Evolutionary conservation across 495 filamentous ascomycete species (phyloP).

Genomic region (Neurospora sp.): DNA sequence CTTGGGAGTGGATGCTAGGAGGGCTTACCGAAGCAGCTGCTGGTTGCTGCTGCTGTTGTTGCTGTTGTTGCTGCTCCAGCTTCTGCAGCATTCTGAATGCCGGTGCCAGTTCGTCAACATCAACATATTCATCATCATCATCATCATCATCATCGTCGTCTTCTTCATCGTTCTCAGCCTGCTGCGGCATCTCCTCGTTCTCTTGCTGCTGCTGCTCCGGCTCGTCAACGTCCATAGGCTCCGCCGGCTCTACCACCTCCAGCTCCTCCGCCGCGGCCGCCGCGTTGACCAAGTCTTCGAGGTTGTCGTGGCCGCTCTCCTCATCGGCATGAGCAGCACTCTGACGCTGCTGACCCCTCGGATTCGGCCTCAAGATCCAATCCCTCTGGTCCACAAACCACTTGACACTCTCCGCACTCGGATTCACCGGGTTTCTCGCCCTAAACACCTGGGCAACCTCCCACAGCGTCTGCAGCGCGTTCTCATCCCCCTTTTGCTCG

Average conservation of each 20-base stretch:
- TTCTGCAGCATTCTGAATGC: not conserved
- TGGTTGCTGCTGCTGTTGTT: not conserved
- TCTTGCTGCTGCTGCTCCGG: not conserved
- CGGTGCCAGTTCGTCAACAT: not conserved
- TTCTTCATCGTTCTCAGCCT: not conserved
- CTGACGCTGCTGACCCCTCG: too few species aligned
- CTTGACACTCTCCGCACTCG: not conserved
- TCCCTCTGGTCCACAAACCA: conserved; percentile 3
- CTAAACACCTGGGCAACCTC: conserved; percentile 7
- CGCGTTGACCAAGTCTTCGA: not conserved
- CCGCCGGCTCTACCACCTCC: not conserved
- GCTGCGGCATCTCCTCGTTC: not conserved
- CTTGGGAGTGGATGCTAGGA: not conserved
- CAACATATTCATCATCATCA: not conserved
- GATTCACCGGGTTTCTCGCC: not conserved
- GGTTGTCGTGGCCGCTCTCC: not conserved
- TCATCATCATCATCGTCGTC: not conserved
- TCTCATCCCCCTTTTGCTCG: not conserved
- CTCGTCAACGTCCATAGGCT: not conserved
- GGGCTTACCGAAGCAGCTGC: not conserved
- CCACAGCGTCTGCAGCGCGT: conserved; percentile 5
- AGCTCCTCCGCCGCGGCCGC: not conserved
- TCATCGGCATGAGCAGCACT: not conserved
- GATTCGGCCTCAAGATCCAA: not conserved
- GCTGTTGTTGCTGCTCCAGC: not conserved